phyloP scores from a whole-genome alignment of 805 yeast genomes.

The Schizosaccharomyces octosporus region DNA sequence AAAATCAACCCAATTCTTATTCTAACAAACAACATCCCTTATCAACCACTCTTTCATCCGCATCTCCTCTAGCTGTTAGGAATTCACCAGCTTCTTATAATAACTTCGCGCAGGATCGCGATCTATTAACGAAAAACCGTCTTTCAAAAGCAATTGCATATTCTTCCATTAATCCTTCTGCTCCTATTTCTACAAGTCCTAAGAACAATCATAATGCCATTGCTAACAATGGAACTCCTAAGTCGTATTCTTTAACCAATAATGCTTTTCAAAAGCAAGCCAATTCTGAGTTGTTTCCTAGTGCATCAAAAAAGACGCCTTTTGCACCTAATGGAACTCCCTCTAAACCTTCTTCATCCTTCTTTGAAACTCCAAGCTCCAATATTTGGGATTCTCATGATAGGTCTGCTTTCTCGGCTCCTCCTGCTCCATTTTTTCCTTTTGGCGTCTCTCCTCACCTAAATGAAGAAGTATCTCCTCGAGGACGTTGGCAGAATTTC shows the following conservation, averaged over 20 bases:
- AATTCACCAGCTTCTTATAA: neutral
- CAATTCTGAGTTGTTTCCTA: neutral
- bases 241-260: neutral
- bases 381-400: neutral
- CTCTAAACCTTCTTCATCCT: neutral
- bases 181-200: neutral
- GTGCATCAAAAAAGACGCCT: neutral
- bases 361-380: neutral
- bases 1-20: too few species aligned
- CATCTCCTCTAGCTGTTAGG: neutral
- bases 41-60: neutral
- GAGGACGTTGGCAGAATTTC: neutral
- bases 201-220: neutral
- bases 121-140: neutral
- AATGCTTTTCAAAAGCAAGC: neutral
- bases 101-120: conserved; percentile 1
- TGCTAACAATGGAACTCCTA: neutral
- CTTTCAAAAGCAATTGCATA: neutral
- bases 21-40: neutral
- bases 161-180: neutral
- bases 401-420: neutral
- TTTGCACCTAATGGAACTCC: neutral
- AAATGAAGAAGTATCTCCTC: neutral
- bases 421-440: neutral
- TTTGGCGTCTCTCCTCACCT: neutral